Base-by-base conservation (phyloP, 2,329 filamentous ascomycete genomes). In the Diaporthe citriasiana region DNA sequence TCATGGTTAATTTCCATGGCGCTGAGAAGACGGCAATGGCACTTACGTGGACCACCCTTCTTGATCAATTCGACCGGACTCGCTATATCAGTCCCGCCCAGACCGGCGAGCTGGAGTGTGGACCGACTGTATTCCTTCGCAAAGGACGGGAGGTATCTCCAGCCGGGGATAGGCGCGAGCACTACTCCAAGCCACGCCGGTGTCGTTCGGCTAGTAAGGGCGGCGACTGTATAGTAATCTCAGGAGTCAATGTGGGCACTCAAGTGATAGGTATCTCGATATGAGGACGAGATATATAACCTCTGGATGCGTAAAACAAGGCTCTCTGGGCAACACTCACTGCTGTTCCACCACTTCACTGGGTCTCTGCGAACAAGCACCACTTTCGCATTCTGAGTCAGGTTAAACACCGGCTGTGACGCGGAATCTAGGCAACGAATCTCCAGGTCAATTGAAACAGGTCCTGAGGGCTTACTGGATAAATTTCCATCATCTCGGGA, bases 1-100 rank as follows among this genome's bases (percentile, higher is more conserved):
- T 8, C 6, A 33, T 38, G 33, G 27, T 51, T 22, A 53, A 7
- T 25, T 12, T 12, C 7, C 10, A 25, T 38, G 7, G 3, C 17
- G 40, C 9, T 25, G 1, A 8, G 7, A 1, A 19, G 38, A 9
- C 15, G 30, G n/a, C 3, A 25, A 22, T 9, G 25, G 6, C 4
- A 65, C 72, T 40, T 25, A 74, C 72, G 73, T 12, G 73, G 73
- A 25, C 73, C 70, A 13, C 73, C 73, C 22, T 38, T 74, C n/a
- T 68, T 60, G 25, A 74, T 74, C 3, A 74, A 30, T 19, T 68
- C 40, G 9, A 25, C 50, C 1, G 73, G 73, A 27, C 40, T 72
- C 4, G 69, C 73, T 3, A 35, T 57, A 3, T 65, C 17, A 8
- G 30, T 35, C 3, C 30, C 56, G 4, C 7, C 7, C 40, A 72